Conservation (phyloP, 2,329 filamentous ascomycete species). For the Uncinocarpus reesii region DNA sequence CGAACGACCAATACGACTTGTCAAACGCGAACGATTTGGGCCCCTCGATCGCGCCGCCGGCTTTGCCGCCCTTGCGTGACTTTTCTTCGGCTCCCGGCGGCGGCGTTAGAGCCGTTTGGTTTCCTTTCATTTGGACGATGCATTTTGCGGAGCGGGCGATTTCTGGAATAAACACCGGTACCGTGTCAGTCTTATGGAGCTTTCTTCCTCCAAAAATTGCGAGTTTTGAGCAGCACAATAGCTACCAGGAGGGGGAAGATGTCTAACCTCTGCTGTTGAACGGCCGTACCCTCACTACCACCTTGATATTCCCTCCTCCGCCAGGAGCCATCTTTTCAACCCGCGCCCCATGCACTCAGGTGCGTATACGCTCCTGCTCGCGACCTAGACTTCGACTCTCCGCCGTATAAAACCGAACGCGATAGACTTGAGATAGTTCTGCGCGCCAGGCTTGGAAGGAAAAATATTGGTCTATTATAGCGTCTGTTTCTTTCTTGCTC, state of each 20-base stretch:
- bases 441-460: too few relatives aligned
- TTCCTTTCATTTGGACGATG: constrained; percentile 91
- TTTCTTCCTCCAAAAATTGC: too few relatives aligned
- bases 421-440: too few relatives aligned
- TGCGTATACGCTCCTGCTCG: constrained; percentile 11
- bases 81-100: constrained; percentile 51
- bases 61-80: constrained; percentile 30
- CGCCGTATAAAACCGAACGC: too few relatives aligned
- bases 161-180: constrained; percentile 57
- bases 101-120: constrained; percentile 74
- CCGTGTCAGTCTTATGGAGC: too few relatives aligned
- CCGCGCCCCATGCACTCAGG: constrained; percentile 29
- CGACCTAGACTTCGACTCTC: not conserved
- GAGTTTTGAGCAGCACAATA: too few relatives aligned
- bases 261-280: constrained; percentile 83
- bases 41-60: constrained; percentile 48
- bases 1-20: constrained; percentile 96
- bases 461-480: too few relatives aligned
- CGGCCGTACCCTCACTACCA: constrained; percentile 90
- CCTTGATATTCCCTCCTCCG: constrained; percentile 96
- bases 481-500: too few relatives aligned
- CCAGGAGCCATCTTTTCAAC: constrained; percentile 50
- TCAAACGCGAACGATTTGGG: constrained; percentile 91
- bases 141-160: constrained; percentile 86
- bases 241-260: not conserved